These are phyloP conservation scores for Maudiozyma saulgeensis DNA, from an alignment of 805 yeast species.

Conservation along the genomic window DNA sequence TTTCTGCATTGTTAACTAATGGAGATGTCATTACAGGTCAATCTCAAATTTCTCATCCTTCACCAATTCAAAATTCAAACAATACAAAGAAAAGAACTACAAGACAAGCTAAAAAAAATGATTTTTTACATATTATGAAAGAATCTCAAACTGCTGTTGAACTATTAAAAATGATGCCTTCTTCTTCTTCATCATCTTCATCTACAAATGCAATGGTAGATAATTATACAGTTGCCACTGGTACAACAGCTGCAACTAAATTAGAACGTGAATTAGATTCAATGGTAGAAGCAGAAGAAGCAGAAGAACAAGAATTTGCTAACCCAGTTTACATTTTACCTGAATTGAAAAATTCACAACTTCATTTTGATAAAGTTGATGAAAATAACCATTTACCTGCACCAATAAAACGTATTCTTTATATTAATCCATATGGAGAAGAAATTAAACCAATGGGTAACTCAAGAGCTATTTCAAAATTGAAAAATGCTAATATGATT, in stretches of 20 bases:
- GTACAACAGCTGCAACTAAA: not conserved
- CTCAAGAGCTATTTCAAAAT: constrained; percentile 43
- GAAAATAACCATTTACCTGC: constrained; percentile 55
- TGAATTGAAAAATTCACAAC: constrained; percentile 61
- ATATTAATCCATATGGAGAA: constrained; percentile 80
- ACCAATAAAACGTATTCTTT: constrained; percentile 63
- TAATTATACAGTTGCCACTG: not conserved
- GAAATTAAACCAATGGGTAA: constrained; percentile 74
- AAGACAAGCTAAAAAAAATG: not conserved
- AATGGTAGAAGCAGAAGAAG: constrained; percentile 28
- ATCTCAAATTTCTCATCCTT: constrained; percentile 87
- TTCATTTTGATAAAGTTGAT: constrained; percentile 53
- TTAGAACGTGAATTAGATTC: not conserved
- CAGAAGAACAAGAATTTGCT: constrained; percentile 58
- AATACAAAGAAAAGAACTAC: constrained; percentile 9
- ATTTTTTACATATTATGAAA: not conserved
- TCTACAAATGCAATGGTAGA: not conserved
- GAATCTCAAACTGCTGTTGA: not conserved
- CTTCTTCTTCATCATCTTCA: not conserved
- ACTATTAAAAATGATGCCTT: not conserved
- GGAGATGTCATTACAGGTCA: constrained; percentile 81
- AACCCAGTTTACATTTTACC: constrained; percentile 45
- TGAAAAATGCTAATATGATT: constrained; percentile 44
- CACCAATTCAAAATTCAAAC: constrained; percentile 3
- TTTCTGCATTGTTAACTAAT: constrained; percentile 61